These are phyloP conservation scores for Agarophyton chilense DNA, from an alignment of 23 red algal species.

Conservation along the genomic window DNA sequence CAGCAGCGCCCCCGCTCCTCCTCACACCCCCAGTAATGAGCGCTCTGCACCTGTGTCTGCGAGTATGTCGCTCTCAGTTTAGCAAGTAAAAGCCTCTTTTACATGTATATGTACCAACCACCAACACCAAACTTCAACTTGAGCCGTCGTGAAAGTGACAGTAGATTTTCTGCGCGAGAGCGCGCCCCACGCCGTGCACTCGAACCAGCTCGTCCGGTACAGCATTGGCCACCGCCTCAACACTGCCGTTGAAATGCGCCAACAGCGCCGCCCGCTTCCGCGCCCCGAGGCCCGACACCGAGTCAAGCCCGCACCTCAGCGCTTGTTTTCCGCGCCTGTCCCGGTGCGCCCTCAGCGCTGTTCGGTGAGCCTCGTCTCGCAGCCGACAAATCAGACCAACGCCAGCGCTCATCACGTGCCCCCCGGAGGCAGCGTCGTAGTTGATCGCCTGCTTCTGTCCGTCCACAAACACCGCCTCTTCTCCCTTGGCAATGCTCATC, in stretches of 20 bases:
- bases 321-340: slow-evolving; percentile 29
- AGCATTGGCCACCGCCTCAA: slow-evolving; percentile 60
- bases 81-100: no score
- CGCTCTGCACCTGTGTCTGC: no score
- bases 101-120: no score
- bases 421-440: slow-evolving; percentile 9
- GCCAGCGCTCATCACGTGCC: slow-evolving; percentile 7
- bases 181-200: slow-evolving; percentile 49
- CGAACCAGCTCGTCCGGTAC: slow-evolving; percentile 21
- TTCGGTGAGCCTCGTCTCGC: slow-evolving; percentile 81
- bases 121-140: not conserved
- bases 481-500: slow-evolving; percentile 59
- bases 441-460: slow-evolving; percentile 28
- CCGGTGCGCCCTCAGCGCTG: slow-evolving; percentile 63
- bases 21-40: no score
- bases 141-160: slow-evolving; percentile 32
- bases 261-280: slow-evolving; percentile 36
- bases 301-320: slow-evolving; percentile 50
- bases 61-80: no score
- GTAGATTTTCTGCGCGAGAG: slow-evolving; percentile 48
- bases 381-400: slow-evolving; percentile 57
- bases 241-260: slow-evolving; percentile 57
- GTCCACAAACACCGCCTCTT: slow-evolving; percentile 60
- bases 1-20: no score
- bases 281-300: slow-evolving; percentile 59